Conservation (phyloP, 441 rosid species). For the Bocquillonia castaneifolia region DNA sequence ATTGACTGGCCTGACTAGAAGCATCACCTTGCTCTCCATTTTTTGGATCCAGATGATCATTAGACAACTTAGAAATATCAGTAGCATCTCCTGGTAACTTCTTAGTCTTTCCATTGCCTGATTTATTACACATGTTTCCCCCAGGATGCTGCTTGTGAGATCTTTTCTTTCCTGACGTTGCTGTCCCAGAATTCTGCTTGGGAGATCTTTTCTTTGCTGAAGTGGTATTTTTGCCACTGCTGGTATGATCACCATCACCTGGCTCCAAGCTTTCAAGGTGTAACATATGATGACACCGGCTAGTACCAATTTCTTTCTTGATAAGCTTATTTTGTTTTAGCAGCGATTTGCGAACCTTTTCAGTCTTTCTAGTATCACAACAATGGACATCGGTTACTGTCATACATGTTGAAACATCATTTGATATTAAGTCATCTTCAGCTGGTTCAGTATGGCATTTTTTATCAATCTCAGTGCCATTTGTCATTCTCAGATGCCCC, state of each 20-base stretch:
- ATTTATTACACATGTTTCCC: not conserved
- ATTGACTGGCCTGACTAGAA: constrained; percentile 7
- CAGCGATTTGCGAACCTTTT: not conserved
- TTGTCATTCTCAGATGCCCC: constrained; percentile 14
- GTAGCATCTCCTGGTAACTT: not conserved
- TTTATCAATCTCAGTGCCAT: constrained; percentile 17
- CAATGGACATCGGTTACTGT: not conserved
- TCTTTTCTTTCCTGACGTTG: not conserved
- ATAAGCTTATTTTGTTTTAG: constrained; percentile 1
- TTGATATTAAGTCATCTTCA: constrained; percentile 5
- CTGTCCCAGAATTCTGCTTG: constrained; percentile 9
- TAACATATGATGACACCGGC: not conserved
- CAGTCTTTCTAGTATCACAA: constrained; percentile 10
- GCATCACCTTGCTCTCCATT: not conserved
- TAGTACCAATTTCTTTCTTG: not conserved
- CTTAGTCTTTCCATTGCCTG: constrained; percentile 5
- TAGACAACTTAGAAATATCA: not conserved
- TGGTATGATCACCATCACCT: constrained; percentile 8
- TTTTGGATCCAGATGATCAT: constrained; percentile 13
- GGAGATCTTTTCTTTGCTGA: constrained; percentile 3
- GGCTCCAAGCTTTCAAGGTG: not conserved
- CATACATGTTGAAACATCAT: not conserved
- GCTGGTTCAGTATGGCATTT: not conserved
- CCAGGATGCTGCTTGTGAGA: constrained; percentile 6
- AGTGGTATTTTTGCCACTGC: not conserved